Evolutionary conservation across 2,329 filamentous ascomycete genomes (phyloP).

Genomic region (Epichloe sylvatica): DNA sequence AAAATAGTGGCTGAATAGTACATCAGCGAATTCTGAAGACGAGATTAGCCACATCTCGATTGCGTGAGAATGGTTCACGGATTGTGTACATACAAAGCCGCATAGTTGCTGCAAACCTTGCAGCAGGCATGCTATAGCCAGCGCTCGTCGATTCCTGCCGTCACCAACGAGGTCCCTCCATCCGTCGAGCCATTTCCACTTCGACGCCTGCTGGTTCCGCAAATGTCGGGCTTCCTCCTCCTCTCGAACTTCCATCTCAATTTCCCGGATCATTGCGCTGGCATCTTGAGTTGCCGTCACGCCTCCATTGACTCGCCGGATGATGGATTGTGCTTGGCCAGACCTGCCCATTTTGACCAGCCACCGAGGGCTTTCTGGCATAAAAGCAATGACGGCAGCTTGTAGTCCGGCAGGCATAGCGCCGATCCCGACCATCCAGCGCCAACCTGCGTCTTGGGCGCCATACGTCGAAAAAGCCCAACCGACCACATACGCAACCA

Average conservation of each 20-base stretch:
- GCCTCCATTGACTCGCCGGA: conserved; percentile 50
- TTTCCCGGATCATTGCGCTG: conserved; percentile 48
- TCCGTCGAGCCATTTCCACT: conserved; percentile 27
- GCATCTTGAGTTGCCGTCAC: conserved; percentile 33
- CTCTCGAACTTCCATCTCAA: conserved; percentile 61
- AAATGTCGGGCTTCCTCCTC: conserved; percentile 41
- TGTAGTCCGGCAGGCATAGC: conserved; percentile 64
- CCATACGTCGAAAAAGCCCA: conserved; percentile 54
- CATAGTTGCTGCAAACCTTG: conserved; percentile 82
- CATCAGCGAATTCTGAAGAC: conserved; percentile 65
- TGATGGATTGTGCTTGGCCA: conserved; percentile 47
- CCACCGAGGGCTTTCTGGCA: conserved; percentile 87
- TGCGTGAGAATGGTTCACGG: background rate
- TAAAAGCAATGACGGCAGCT: conserved; percentile 48
- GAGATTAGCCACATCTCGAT: conserved; percentile 1
- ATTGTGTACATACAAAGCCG: conserved; percentile 50
- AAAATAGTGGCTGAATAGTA: conserved; percentile 83
- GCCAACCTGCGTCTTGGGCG: conserved; percentile 50
- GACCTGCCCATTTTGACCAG: conserved; percentile 55
- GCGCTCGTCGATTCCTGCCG: conserved; percentile 55
- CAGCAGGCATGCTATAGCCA: conserved; percentile 73
- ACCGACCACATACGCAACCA: conserved; percentile 74
- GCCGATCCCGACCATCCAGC: conserved; percentile 83
- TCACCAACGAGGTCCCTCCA: conserved; percentile 42
- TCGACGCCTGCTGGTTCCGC: conserved; percentile 16